Conservation (phyloP, 768 basidiomycete species). For the Tricholoma saponaceum region DNA sequence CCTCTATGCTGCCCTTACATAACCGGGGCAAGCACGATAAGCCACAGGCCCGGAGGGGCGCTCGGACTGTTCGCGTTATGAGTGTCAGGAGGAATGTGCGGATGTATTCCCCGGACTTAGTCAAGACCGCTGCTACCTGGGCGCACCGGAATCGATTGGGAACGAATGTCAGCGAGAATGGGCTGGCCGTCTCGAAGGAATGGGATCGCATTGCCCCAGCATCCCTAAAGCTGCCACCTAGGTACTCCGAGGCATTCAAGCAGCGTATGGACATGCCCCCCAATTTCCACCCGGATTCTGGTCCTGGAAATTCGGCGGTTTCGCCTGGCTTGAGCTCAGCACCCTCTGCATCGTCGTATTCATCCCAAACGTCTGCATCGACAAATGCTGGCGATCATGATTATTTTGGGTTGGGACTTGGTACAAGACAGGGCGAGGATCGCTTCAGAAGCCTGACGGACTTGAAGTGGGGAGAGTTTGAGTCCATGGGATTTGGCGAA, state of each 20-base stretch:
- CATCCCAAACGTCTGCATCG: slow-evolving; percentile 27
- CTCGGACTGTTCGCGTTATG: slow-evolving; percentile 72
- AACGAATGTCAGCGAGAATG: slow-evolving; percentile 30
- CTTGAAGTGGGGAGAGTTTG: slow-evolving; percentile 90
- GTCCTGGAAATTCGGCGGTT: slow-evolving; percentile 23
- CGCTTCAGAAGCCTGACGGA: slow-evolving; percentile 81
- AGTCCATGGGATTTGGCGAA: slow-evolving; percentile 73
- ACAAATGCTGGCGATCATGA: slow-evolving; percentile 30
- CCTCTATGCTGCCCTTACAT: slow-evolving; percentile 68
- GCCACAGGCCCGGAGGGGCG: slow-evolving; percentile 69
- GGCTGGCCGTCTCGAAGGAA: slow-evolving; percentile 60
- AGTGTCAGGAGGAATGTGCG: slow-evolving; percentile 78
- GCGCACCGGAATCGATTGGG: slow-evolving; percentile 26
- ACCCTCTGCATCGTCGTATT: slow-evolving; percentile 41
- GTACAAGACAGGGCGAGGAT: slow-evolving; percentile 49
- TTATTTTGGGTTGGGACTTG: slow-evolving; percentile 32
- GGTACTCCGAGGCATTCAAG: slow-evolving; percentile 72
- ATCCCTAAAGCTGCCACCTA: slow-evolving; percentile 55
- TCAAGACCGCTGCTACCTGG: slow-evolving; percentile 57
- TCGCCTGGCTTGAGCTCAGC: slow-evolving; percentile 22
- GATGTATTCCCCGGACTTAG: slow-evolving; percentile 84
- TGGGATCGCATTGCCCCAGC: slow-evolving; percentile 73
- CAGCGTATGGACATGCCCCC: slow-evolving; percentile 70
- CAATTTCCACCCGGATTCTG: slow-evolving; percentile 53
- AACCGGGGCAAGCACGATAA: slow-evolving; percentile 30